These are phyloP conservation scores for Lanzia echinophila DNA, from an alignment of 2,329 filamentous ascomycete genomes.

Conservation along the genomic window DNA sequence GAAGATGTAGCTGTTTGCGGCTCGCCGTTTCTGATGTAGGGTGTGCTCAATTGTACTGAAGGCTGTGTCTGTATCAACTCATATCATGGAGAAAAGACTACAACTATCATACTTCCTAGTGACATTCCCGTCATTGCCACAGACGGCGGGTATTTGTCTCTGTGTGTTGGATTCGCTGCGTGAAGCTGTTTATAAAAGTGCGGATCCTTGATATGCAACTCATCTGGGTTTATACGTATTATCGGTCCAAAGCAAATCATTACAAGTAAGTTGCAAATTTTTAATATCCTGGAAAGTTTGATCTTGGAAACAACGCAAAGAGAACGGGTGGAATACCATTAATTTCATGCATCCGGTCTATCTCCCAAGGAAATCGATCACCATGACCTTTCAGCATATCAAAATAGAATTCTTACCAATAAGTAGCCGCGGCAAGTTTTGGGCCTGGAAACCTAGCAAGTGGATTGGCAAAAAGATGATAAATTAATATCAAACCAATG, in stretches of 20 bases:
- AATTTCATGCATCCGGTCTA: constrained; percentile 5
- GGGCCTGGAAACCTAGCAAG: constrained; percentile 26
- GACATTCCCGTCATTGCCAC: constrained; percentile 1
- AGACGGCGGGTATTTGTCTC: constrained; percentile 10
- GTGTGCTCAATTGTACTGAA: constrained; percentile 16
- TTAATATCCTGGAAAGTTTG: background rate
- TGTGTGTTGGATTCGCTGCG: constrained; percentile 6
- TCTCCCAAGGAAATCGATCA: constrained; percentile 9
- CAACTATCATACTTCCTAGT: background rate
- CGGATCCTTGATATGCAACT: constrained; percentile 25
- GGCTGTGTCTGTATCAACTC: background rate
- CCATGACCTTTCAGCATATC: constrained; percentile 13
- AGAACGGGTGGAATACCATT: constrained; percentile 2
- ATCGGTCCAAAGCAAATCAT: constrained; percentile 16
- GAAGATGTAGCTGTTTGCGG: constrained; percentile 17
- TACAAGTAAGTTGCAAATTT: background rate
- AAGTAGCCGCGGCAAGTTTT: constrained; percentile 16
- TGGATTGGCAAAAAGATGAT: constrained; percentile 29
- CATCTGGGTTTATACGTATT: constrained; percentile 22
- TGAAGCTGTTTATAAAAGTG: constrained; percentile 21
- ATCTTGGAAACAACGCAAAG: background rate
- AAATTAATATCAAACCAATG: background rate
- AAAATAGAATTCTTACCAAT: constrained; percentile 23
- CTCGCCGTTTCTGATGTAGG: constrained; percentile 15
- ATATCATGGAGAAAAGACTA: background rate